Conservation (phyloP, 2,329 filamentous ascomycete species). For the Trichoderma afroharzianum region DNA sequence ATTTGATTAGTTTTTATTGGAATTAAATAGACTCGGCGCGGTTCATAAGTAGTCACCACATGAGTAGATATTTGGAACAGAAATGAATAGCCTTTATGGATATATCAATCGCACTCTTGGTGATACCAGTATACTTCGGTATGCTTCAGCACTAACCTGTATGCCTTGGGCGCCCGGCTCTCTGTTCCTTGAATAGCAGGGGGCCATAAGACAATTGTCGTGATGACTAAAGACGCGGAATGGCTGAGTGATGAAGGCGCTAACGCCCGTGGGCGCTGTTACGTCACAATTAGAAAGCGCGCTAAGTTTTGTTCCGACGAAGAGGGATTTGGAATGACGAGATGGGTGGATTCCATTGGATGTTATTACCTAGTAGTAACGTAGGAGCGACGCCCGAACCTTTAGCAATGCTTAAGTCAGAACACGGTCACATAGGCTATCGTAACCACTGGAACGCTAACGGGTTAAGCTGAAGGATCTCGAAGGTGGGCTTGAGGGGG, state of each 20-base stretch:
- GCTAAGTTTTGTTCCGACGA: background rate
- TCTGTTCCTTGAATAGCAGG: background rate
- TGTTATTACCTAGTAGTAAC: slow-evolving; percentile 2
- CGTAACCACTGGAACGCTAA: background rate
- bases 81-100: background rate
- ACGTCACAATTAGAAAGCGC: slow-evolving; percentile 36
- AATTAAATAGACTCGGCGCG: slow-evolving; percentile 10
- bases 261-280: slow-evolving; percentile 21
- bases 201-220: background rate
- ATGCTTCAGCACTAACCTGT: background rate
- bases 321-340: background rate
- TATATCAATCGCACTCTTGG: background rate
- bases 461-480: slow-evolving; percentile 21
- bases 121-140: too few species aligned
- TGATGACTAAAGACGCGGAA: slow-evolving; percentile 1
- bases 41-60: background rate
- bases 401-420: slow-evolving; percentile 16
- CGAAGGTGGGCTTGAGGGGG: background rate
- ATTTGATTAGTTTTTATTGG: slow-evolving; percentile 19
- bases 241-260: background rate
- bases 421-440: background rate
- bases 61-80: background rate
- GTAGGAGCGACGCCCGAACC: background rate
- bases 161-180: background rate
- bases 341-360: background rate